Evolutionary conservation across 2,329 filamentous ascomycete genomes (phyloP).

Genomic region (Colletotrichum sp.): DNA sequence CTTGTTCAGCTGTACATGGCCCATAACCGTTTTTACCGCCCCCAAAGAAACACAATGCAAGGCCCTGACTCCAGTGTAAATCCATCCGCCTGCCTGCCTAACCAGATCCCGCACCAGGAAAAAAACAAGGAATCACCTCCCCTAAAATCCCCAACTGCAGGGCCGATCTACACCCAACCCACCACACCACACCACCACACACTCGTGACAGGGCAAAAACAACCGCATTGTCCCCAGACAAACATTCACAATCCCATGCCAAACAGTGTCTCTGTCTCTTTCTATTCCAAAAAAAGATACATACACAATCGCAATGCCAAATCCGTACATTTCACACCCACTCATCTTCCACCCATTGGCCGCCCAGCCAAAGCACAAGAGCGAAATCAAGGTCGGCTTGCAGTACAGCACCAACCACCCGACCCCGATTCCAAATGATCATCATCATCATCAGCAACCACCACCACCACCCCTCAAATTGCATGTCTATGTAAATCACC

Average conservation of each 20-base stretch:
- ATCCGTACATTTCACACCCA: neutral
- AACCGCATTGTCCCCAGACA: neutral
- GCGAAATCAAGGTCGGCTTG: neutral
- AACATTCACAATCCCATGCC: neutral
- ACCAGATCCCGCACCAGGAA: neutral
- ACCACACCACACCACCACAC: neutral
- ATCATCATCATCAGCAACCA: neutral
- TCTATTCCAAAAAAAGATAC: neutral
- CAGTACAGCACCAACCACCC: neutral
- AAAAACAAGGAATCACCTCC: neutral
- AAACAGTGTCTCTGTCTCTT: neutral
- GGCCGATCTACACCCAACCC: neutral
- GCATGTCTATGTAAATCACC: neutral
- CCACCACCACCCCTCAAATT: neutral
- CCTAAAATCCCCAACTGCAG: neutral
- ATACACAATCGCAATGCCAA: neutral
- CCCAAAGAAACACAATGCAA: neutral
- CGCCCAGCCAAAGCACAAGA: neutral
- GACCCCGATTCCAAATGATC: neutral
- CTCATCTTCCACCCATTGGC: rapidly evolving
- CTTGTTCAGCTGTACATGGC: neutral
- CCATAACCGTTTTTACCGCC: neutral
- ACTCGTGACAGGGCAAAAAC: neutral
- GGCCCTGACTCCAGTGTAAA: neutral
- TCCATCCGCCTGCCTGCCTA: neutral